Evolutionary conservation across 2,329 filamentous ascomycete species (phyloP), one percentile per base, ranked within the genome.

Genomic region (Trichophyton schoenleinii): DNA sequence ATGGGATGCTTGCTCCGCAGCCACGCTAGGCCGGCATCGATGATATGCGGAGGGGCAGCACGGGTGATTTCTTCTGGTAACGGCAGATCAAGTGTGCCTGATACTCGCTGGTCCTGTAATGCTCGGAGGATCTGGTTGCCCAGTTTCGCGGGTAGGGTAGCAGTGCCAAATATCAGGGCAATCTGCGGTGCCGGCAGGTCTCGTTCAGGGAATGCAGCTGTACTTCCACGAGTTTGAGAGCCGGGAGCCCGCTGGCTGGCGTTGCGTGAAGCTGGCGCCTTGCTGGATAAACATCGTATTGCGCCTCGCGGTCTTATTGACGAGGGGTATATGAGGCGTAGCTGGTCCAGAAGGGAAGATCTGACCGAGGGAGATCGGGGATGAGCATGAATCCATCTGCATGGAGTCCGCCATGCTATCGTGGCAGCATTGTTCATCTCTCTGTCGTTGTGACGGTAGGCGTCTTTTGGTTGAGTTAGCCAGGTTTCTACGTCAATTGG

Each of bases 1-100:
- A 79, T 61, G 0, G 77, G 75, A 34, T 76, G 73, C 13, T 73
- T 71, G 20, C 64, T 62, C 15, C 77, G 74, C 4, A 79, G 68
- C 72, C 75, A 79, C 48, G 70, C 61, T 42, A 79, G 64, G 1
- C 72, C 75, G 13, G 65, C 67, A 42, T 73, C 69, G 8, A 77
- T 67, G 38, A 72, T 69, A 20, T 69, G 64, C 28, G 72, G 64
- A 20, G 68, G 70, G 20, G 73, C 66, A 11, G 67, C 63, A n/a
- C 67, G 66, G 58, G 66, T 68, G 38, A 77, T 70, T 58, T 78
- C 74, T 28, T 65, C 64, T 3, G 76, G 75, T 3, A 79, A 68
- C 18, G 74, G 71, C 13, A 76, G 66, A 61, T 79, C 77, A 11
- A 78, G 69, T 0, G 77, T 79, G 9, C 77, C 77, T 38, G 71